Conservation (phyloP, 2,329 filamentous ascomycete genomes). For the Aaosphaeria arxii region DNA sequence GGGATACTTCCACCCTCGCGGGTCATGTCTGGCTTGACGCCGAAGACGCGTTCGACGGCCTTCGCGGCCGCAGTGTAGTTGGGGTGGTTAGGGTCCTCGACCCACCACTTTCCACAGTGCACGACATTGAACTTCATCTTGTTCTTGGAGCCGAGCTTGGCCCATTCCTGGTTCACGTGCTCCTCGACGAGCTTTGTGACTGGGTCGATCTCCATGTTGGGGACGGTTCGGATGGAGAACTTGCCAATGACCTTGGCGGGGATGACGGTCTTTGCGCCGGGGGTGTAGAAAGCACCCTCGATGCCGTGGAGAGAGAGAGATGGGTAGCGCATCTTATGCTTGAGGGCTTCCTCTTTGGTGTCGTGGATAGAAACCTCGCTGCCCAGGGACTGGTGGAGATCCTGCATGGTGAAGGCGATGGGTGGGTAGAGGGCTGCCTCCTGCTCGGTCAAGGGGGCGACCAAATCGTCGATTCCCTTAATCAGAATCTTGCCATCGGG, state of each 20-base stretch:
- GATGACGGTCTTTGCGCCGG: constrained; percentile 97
- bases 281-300: constrained; percentile 89
- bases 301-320: constrained; percentile 92
- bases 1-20: constrained; percentile 96
- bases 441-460: constrained; percentile 81
- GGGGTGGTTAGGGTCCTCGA: constrained; percentile 96
- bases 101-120: constrained; percentile 98
- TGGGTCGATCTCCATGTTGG: constrained; percentile 90
- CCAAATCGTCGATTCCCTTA: constrained; percentile 89
- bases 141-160: constrained; percentile 90
- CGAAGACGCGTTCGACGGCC: constrained; percentile 94
- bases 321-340: constrained; percentile 94
- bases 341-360: constrained; percentile 88
- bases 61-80: constrained; percentile 94
- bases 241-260: constrained; percentile 97
- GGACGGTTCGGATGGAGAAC: constrained; percentile 96
- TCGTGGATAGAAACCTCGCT: constrained; percentile 82
- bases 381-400: constrained; percentile 86
- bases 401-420: constrained; percentile 96
- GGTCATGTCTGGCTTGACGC: constrained; percentile 89
- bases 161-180: constrained; percentile 80
- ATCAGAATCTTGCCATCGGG: constrained; percentile 90
- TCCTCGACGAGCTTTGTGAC: constrained; percentile 84
- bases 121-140: constrained; percentile 75
- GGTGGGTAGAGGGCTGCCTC: constrained; percentile 84